phyloP scores from a whole-genome alignment of 176 grass and related monocot genomes.

The Elaeis guineensis region DNA sequence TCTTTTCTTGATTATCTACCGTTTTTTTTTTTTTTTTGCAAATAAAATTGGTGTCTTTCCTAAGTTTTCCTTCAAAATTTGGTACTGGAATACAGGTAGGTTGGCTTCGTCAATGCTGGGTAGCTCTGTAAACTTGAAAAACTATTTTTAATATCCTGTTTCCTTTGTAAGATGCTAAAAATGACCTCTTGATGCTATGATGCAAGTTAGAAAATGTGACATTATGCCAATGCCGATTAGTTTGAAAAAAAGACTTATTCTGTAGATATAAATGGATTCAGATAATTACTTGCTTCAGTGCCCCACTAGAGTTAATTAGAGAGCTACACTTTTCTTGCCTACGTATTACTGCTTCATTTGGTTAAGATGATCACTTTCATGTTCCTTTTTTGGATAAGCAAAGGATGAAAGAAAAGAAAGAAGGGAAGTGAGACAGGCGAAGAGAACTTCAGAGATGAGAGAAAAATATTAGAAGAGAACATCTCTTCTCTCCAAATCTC shows the following conservation, averaged over 20 bases:
- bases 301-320: no score
- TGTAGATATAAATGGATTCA: background rate
- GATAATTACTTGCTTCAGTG: no score
- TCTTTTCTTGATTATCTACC: no score
- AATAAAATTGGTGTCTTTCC: background rate
- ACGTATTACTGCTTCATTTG: no score
- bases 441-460: no score
- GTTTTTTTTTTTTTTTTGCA: background rate
- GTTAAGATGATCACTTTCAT: no score
- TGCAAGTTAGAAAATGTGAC: background rate
- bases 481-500: no score
- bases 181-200: background rate
- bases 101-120: constrained; percentile 5
- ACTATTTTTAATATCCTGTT: background rate
- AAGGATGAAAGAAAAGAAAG: no score
- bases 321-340: no score
- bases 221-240: background rate
- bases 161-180: background rate
- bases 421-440: no score
- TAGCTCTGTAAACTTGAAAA: background rate
- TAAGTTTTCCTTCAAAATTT: background rate
- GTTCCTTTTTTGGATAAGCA: no score
- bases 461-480: no score
- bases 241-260: background rate
- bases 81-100: background rate